Percentiles rank a stretch among this genome's conserved stretches.
phyloP scores from a whole-genome alignment of 306 rosid genomes.

The Oemleria cerasiformis region DNA sequence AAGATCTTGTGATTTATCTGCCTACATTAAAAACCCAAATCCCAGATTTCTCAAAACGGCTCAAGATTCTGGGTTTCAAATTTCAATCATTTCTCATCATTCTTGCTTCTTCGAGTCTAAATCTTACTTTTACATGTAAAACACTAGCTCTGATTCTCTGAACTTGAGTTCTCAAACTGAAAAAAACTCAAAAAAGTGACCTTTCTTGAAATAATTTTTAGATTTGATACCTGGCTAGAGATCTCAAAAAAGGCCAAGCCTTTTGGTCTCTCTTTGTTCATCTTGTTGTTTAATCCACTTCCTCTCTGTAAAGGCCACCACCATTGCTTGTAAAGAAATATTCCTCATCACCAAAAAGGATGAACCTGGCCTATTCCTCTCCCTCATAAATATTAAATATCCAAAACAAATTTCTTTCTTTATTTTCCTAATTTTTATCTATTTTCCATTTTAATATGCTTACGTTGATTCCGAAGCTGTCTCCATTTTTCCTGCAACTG shows the following conservation, averaged over 20 bases:
- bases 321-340: slow-evolving; percentile 24
- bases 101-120: slow-evolving; percentile 1
- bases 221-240: slow-evolving; percentile 27
- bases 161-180: slow-evolving; percentile 4
- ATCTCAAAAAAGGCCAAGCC: slow-evolving; percentile 17
- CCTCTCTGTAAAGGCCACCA: slow-evolving; percentile 43
- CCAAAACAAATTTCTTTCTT: background rate
- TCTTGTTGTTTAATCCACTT: slow-evolving; percentile 20
- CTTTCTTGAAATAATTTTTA: slow-evolving; percentile 25
- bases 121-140: background rate
- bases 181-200: slow-evolving; percentile 19
- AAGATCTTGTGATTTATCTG: background rate
- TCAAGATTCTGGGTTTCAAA: background rate
- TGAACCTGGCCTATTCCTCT: slow-evolving; percentile 40
- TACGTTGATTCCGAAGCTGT: slow-evolving; percentile 37
- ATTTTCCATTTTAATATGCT: background rate
- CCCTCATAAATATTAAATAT: slow-evolving; percentile 3
- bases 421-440: background rate
- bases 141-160: background rate
- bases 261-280: slow-evolving; percentile 4
- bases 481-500: slow-evolving; percentile 62
- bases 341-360: slow-evolving; percentile 30
- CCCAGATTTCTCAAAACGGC: background rate
- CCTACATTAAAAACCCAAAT: background rate
- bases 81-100: background rate